These are phyloP conservation scores for Diplodia intermedia DNA, from an alignment of 2,329 filamentous ascomycete species.

Conservation along the genomic window DNA sequence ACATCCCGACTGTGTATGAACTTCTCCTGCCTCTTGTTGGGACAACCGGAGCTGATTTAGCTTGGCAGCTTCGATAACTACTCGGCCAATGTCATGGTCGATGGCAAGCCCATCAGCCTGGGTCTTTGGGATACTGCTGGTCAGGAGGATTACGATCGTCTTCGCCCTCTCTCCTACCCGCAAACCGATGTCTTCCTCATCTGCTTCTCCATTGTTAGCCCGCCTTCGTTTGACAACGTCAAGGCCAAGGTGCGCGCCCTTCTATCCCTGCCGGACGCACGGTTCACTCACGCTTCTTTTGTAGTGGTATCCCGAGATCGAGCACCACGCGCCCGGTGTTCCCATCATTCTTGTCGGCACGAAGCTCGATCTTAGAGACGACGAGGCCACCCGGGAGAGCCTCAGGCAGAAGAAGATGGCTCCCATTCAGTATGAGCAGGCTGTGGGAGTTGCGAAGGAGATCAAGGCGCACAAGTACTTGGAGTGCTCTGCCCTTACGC, in stretches of 20 bases:
- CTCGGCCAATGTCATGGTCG: constrained; percentile 98
- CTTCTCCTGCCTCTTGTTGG: background rate
- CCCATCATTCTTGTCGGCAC: constrained; percentile 97
- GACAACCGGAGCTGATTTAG: constrained; percentile 32
- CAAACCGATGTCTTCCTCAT: constrained; percentile 99
- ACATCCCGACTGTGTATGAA: constrained; percentile 94
- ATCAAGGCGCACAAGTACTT: constrained; percentile 97
- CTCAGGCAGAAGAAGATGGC: constrained; percentile 94
- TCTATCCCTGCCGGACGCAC: constrained; percentile 25
- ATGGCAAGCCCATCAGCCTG: constrained; percentile 95
- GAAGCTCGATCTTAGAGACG: constrained; percentile 94
- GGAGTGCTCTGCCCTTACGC: constrained; percentile 95
- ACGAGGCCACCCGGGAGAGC: constrained; percentile 79
- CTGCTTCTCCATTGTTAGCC: constrained; percentile 98
- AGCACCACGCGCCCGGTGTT: constrained; percentile 92
- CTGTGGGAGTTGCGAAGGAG: constrained; percentile 85
- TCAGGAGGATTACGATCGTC: constrained; percentile 96
- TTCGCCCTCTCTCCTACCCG: constrained; percentile 94
- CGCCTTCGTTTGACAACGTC: constrained; percentile 98
- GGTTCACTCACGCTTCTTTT: constrained; percentile 37
- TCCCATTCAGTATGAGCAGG: constrained; percentile 94
- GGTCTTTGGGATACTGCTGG: constrained; percentile 98
- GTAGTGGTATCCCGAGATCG: constrained; percentile 97
- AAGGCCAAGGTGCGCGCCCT: constrained; percentile 81
- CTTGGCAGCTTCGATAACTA: constrained; percentile 90